Percentiles rank a stretch among this genome's conserved stretches.
These are phyloP conservation scores for Hanseniaspora meyeri DNA, from an alignment of 805 yeast genomes.

Conservation along the genomic window DNA sequence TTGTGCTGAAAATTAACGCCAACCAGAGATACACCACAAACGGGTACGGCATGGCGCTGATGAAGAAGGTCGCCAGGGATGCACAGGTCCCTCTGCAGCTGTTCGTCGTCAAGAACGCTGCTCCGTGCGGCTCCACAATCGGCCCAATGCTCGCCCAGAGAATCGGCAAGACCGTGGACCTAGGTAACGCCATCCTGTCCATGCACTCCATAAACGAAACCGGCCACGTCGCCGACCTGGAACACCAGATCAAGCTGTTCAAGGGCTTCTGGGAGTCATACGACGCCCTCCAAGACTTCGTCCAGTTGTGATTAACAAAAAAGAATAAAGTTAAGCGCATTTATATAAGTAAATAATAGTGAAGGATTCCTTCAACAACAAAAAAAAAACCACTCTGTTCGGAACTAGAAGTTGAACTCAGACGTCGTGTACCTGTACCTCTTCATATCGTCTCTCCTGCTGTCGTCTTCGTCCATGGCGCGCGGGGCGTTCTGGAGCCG, in stretches of 20 bases:
- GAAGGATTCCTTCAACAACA: too few species aligned
- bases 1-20: conserved; percentile 86
- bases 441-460: neutral
- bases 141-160: conserved; percentile 87
- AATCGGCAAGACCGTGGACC: conserved; percentile 76
- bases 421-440: conserved; percentile 6
- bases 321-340: too few species aligned
- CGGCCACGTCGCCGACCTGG: conserved; percentile 68
- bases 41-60: conserved; percentile 70
- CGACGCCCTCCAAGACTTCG: conserved; percentile 29
- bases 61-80: conserved; percentile 56
- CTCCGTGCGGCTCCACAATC: conserved; percentile 92
- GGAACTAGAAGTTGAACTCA: neutral
- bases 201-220: conserved; percentile 94
- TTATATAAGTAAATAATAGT: too few species aligned
- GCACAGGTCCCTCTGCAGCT: conserved; percentile 75
- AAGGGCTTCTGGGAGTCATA: conserved; percentile 45
- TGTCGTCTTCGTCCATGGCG: neutral
- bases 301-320: conserved; percentile 23
- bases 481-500: conserved; percentile 19
- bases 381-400: neutral
- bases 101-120: conserved; percentile 85
- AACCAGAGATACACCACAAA: conserved; percentile 93
- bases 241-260: conserved; percentile 48
- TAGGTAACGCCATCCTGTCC: conserved; percentile 83